These are phyloP conservation scores for Corymbia maculata DNA, from an alignment of 345 rosid species.

Conservation along the genomic window DNA sequence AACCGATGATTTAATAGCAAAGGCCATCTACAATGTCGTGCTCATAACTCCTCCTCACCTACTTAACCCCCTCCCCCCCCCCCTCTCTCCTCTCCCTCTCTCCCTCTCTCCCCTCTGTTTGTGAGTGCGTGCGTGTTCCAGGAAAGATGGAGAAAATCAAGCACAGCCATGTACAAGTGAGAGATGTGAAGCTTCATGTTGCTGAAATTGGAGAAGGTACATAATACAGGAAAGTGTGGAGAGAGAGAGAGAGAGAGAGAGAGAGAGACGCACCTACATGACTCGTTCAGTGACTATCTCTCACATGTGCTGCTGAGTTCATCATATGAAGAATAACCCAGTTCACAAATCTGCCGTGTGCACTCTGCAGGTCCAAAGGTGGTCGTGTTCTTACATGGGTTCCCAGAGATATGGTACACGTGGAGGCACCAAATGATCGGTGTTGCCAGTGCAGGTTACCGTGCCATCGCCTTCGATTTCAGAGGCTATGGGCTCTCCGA, in stretches of 20 bases:
- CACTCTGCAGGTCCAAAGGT: not conserved
- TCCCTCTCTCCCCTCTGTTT: not conserved
- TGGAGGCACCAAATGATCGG: slow-evolving; percentile 41
- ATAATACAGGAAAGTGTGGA: not conserved
- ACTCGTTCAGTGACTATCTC: not conserved
- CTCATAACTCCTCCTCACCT: not conserved
- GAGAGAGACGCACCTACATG: not conserved
- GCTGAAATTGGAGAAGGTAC: slow-evolving; percentile 44
- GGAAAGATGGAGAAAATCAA: slow-evolving; percentile 28
- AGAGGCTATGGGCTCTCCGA: slow-evolving; percentile 45
- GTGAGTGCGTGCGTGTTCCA: no score
- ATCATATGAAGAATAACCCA: not conserved
- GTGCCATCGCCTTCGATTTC: slow-evolving; percentile 22
- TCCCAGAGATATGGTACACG: slow-evolving; percentile 37
- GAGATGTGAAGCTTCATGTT: slow-evolving; percentile 39
- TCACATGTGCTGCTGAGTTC: not conserved
- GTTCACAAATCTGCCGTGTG: not conserved
- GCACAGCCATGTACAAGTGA: slow-evolving; percentile 26
- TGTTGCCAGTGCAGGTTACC: slow-evolving; percentile 17
- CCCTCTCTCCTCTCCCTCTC: not conserved
- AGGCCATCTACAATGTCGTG: not conserved
- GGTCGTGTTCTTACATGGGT: slow-evolving; percentile 39
- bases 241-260: no score
- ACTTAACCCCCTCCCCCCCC: not conserved
- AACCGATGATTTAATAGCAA: not conserved